Conservation (phyloP, 2,329 filamentous ascomycete species). For the Talaromyces sp. region DNA sequence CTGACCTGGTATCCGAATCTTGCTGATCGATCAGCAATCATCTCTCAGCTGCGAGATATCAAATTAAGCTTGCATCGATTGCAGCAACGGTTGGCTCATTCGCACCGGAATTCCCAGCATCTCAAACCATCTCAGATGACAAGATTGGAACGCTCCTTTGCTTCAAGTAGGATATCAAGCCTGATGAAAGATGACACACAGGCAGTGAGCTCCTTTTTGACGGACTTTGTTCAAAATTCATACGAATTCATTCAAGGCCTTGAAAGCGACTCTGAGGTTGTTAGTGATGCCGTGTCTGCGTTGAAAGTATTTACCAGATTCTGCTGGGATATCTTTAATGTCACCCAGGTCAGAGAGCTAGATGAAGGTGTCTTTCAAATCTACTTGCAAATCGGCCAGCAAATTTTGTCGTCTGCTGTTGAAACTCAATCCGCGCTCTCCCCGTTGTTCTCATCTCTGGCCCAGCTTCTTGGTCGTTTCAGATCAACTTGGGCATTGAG, state of each 20-base stretch:
- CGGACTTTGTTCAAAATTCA: slow-evolving; percentile 36
- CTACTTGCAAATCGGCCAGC: slow-evolving; percentile 46
- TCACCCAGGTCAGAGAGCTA: slow-evolving; percentile 43
- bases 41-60: slow-evolving; percentile 38
- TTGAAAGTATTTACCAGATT: slow-evolving; percentile 39
- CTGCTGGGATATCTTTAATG: slow-evolving; percentile 49
- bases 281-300: slow-evolving; percentile 26
- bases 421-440: slow-evolving; percentile 26
- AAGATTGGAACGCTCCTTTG: slow-evolving; percentile 40
- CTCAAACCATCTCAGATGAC: slow-evolving; percentile 44
- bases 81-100: slow-evolving; percentile 31
- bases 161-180: slow-evolving; percentile 37
- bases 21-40: slow-evolving; percentile 23
- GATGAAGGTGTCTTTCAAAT: slow-evolving; percentile 55
- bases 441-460: slow-evolving; percentile 30
- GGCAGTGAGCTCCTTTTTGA: slow-evolving; percentile 38
- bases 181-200: slow-evolving; percentile 44
- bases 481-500: slow-evolving; percentile 67
- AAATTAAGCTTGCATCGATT: slow-evolving; percentile 36
- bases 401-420: slow-evolving; percentile 34
- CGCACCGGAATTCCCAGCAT: slow-evolving; percentile 31
- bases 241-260: slow-evolving; percentile 35
- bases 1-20: slow-evolving; percentile 26
- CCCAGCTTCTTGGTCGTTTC: slow-evolving; percentile 53
- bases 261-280: slow-evolving; percentile 27